A percentile compares a stretch with the other conserved stretches of the same genome.
phyloP scores from a whole-genome alignment of 768 basidiomycete genomes.

The Udeniomyces megalosporus region DNA sequence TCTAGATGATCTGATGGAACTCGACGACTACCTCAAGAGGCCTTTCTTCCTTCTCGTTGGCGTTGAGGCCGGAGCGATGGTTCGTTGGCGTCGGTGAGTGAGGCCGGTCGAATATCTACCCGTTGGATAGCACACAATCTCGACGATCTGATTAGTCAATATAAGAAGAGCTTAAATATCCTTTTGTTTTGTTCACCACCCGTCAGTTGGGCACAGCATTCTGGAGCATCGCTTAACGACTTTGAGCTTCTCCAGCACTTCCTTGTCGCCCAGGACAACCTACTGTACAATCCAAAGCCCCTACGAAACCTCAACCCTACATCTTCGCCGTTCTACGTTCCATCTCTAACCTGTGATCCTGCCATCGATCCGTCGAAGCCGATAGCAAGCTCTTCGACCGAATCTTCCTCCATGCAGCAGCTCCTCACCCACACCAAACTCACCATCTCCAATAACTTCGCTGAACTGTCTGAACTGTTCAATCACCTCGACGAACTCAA shows the following conservation, averaged over 20 bases:
- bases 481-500: slow-evolving; percentile 51
- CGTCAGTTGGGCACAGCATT: no score
- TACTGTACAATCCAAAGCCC: not conserved
- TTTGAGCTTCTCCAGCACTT: not conserved
- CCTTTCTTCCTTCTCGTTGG: slow-evolving; percentile 78
- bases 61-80: slow-evolving; percentile 64
- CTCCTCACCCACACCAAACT: slow-evolving; percentile 21
- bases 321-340: not conserved
- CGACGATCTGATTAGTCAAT: no score
- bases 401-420: slow-evolving; percentile 14
- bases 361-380: slow-evolving; percentile 2
- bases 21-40: slow-evolving; percentile 59
- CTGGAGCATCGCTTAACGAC: not conserved
- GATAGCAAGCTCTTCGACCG: slow-evolving; percentile 8
- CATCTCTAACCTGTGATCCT: not conserved
- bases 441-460: slow-evolving; percentile 27
- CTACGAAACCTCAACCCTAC: not conserved
- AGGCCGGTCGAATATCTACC: no score
- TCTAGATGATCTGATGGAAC: slow-evolving; percentile 39
- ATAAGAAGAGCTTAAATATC: no score
- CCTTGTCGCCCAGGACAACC: not conserved
- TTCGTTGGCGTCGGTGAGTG: slow-evolving; percentile 42
- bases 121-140: no score
- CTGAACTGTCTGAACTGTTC: slow-evolving; percentile 33
- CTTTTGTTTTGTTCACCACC: no score